Conservation (phyloP, 192 early-diverging fungal species). For the Entomortierella lignicola region DNA sequence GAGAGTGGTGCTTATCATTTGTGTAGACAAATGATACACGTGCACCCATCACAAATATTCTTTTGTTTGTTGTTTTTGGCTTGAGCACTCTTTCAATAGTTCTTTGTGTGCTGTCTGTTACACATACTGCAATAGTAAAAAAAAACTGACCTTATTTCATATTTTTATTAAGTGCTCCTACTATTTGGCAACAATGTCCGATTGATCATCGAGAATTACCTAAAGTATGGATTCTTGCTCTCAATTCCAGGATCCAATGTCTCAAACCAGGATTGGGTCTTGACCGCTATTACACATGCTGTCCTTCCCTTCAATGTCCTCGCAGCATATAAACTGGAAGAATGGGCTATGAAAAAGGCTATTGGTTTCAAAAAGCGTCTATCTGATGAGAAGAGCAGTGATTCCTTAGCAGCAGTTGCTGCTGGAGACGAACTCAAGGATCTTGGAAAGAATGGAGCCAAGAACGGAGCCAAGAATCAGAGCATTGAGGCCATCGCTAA, state of each 20-base stretch:
- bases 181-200: conserved; percentile 86
- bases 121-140: too few species aligned
- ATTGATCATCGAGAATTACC: conserved; percentile 88
- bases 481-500: conserved; percentile 38
- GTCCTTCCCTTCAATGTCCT: conserved; percentile 66
- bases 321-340: conserved; percentile 71
- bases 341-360: conserved; percentile 44
- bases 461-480: not conserved
- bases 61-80: too few species aligned
- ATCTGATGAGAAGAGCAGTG: conserved; percentile 6
- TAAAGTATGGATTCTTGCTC: conserved; percentile 89
- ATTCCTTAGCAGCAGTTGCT: not conserved
- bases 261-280: conserved; percentile 66
- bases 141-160: not conserved
- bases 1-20: too few species aligned
- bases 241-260: conserved; percentile 69
- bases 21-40: too few species aligned
- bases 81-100: too few species aligned
- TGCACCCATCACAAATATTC: too few species aligned
- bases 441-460: not conserved
- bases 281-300: conserved; percentile 62
- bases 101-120: too few species aligned
- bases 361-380: conserved; percentile 37
- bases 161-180: conserved; percentile 67
- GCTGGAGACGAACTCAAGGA: conserved; percentile 9